phyloP scores from a whole-genome alignment of 176 grass and related monocot species.

The Melocanna baccifera region DNA sequence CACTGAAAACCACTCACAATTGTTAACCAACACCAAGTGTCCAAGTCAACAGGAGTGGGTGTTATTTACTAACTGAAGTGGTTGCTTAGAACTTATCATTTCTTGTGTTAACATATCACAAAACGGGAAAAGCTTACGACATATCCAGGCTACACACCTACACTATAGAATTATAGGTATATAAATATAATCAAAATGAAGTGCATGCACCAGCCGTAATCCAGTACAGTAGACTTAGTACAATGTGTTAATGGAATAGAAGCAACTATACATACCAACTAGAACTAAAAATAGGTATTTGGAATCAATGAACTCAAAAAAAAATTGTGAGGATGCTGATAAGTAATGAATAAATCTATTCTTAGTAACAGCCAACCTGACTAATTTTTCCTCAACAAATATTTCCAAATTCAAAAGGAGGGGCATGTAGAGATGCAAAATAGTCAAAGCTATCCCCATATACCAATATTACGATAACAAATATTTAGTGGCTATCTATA shows the following conservation, averaged over 20 bases:
- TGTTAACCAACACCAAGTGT: neutral
- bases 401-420: neutral
- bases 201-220: neutral
- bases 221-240: neutral
- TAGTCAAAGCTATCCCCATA: neutral
- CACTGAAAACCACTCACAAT: neutral
- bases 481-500: neutral
- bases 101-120: neutral
- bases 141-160: neutral
- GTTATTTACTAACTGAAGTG: neutral
- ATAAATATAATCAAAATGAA: conserved; percentile 12
- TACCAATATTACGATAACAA: neutral
- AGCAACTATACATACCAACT: neutral
- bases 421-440: neutral
- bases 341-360: neutral
- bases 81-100: neutral
- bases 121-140: neutral
- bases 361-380: neutral
- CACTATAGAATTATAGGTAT: neutral
- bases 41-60: neutral
- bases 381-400: neutral
- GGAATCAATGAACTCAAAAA: neutral
- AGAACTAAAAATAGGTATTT: neutral
- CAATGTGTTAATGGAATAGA: neutral
- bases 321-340: neutral